Base-by-base conservation (phyloP, 108 stramenopile genomes). In the Chaetoceros muelleri region DNA sequence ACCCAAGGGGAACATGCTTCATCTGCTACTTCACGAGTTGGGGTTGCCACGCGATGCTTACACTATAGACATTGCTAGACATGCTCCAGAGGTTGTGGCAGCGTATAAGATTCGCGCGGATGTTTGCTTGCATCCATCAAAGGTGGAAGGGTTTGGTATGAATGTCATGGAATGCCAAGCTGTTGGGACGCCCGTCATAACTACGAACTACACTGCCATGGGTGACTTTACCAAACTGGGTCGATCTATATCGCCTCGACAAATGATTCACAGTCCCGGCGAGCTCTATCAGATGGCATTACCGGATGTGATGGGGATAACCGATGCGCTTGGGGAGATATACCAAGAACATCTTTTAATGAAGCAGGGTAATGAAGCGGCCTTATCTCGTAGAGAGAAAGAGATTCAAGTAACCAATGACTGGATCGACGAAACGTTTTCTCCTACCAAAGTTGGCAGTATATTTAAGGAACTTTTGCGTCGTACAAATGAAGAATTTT, bases 71-170 rank as follows among this genome's bases (percentile, higher is more conserved):
- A 55, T 55, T 16, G 44, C 40, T 24, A 1, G 16, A 2, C 64
- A 65, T 21, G 64, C 55, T 18, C 44, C 44, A 10, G 24, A 55
- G 22, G 21, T 55, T 18, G 22, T 65, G 17, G 64, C 64, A 1
- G 64, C 55, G 8, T 56, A 61, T 29, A 62, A 62, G 24, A 60
- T 24, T 27, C 57, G 57, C 2, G 61, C 60, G 16, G 31, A 61
- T 30, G 60, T 58, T 13, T 67, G 60, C 44, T 29, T 67, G 13
- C 66, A 67, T 30, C 60, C 66, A 1, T 54, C 34, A 18, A 67
- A 62, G 48, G 52, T 54, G 51, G 66, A 67, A 40, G 61, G 66
- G 22, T 67, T 65, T 30, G 64, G 64, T 16, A 55, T 65, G 64
- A 65, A 65, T 46, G 64, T 58, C 17, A 34, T 65, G 47, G 64